These are phyloP conservation scores for Clarkia xantiana DNA, from an alignment of 345 rosid genomes.

Conservation along the genomic window DNA sequence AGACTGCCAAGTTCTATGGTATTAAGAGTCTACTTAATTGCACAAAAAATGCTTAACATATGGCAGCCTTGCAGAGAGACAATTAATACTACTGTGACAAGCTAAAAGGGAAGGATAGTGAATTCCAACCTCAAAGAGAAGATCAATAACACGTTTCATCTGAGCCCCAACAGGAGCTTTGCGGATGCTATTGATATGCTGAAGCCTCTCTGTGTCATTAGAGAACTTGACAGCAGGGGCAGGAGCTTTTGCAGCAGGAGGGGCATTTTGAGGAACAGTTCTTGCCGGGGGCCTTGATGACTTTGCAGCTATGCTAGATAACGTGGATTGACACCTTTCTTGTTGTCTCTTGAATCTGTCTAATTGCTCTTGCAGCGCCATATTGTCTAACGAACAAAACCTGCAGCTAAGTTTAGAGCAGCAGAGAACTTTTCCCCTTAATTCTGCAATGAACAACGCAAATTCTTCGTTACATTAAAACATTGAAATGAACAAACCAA, in stretches of 20 bases:
- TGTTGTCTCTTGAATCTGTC: conserved; percentile 65
- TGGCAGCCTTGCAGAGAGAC: too few relatives aligned
- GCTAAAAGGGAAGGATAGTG: not conserved
- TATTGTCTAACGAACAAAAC: conserved; percentile 7
- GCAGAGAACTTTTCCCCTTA: too few relatives aligned
- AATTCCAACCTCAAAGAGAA: conserved; percentile 30
- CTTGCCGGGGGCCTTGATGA: conserved; percentile 18
- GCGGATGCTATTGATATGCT: conserved; percentile 40
- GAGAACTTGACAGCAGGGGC: conserved; percentile 51
- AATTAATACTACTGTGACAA: too few relatives aligned
- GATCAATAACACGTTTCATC: conserved; percentile 80
- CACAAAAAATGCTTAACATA: too few relatives aligned
- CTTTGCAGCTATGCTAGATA: conserved; percentile 43
- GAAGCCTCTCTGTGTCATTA: conserved; percentile 60
- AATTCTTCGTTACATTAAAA: too few relatives aligned
- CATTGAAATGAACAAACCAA: too few relatives aligned
- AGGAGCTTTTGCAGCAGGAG: conserved; percentile 29
- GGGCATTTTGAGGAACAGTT: conserved; percentile 12
- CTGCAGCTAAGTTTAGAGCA: too few relatives aligned
- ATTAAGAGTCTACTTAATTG: too few relatives aligned
- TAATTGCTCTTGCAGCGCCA: conserved; percentile 54
- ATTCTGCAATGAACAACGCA: too few relatives aligned
- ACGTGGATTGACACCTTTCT: conserved; percentile 54
- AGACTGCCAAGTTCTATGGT: too few relatives aligned
- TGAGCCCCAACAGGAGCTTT: conserved; percentile 77